phyloP scores from a whole-genome alignment of 176 grass and related monocot genomes.

The Poa pratensis region DNA sequence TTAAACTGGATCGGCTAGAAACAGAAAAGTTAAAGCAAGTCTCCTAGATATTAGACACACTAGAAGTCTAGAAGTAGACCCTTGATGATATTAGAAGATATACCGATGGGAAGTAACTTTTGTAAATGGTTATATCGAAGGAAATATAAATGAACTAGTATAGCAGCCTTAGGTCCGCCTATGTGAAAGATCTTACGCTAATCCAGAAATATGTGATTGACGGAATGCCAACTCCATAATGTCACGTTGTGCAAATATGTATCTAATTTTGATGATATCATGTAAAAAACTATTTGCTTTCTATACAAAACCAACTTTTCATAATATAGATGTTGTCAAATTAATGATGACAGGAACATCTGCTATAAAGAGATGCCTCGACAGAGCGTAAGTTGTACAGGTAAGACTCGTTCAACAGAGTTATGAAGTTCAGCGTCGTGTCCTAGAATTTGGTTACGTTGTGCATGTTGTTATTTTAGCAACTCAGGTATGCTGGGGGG shows the following conservation, averaged over 20 bases:
- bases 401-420: neutral
- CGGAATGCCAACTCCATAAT: slow-evolving; percentile 8
- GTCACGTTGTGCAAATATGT: neutral
- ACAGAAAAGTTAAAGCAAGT: neutral
- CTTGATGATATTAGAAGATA: neutral
- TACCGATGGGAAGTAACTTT: neutral
- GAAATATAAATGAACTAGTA: neutral
- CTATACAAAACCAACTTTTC: neutral
- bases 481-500: neutral
- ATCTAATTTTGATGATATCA: neutral
- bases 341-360: neutral
- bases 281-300: neutral
- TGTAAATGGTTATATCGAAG: neutral
- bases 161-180: neutral
- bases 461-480: slow-evolving; percentile 10
- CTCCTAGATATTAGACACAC: neutral
- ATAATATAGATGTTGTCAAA: slow-evolving; percentile 25
- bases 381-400: neutral
- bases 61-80: neutral
- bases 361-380: neutral
- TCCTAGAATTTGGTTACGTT: neutral
- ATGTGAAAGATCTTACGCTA: neutral
- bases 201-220: neutral
- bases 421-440: neutral
- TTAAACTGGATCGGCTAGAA: neutral